phyloP scores from a whole-genome alignment of 2,329 filamentous ascomycete species.

The Ilyonectria sp. region DNA sequence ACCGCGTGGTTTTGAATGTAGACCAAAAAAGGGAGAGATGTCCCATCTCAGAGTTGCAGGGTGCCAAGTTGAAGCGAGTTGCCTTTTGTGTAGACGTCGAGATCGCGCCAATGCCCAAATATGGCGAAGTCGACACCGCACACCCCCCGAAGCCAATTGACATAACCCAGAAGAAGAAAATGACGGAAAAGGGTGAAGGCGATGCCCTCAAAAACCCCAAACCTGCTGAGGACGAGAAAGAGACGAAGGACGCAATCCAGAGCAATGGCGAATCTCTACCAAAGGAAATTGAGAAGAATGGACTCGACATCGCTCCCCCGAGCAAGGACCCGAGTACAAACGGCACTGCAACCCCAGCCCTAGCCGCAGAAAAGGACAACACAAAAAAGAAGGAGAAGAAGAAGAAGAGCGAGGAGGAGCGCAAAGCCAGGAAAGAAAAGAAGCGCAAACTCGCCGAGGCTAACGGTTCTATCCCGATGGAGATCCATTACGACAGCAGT shows the following conservation, averaged over 20 bases:
- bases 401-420: conserved; percentile 92
- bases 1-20: conserved; percentile 87
- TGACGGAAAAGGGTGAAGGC: conserved; percentile 80
- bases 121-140: conserved; percentile 72
- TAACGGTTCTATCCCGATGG: conserved; percentile 88
- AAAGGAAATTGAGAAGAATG: conserved; percentile 59
- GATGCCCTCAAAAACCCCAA: conserved; percentile 80
- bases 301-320: conserved; percentile 45
- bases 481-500: conserved; percentile 81
- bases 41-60: conserved; percentile 82
- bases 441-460: conserved; percentile 88
- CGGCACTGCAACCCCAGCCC: conserved; percentile 37
- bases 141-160: conserved; percentile 58
- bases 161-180: conserved; percentile 71
- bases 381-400: conserved; percentile 94
- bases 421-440: conserved; percentile 92
- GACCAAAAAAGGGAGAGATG: conserved; percentile 86
- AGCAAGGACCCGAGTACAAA: conserved; percentile 42
- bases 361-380: conserved; percentile 57
- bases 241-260: conserved; percentile 57
- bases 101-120: conserved; percentile 89
- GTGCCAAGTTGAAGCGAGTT: conserved; percentile 86
- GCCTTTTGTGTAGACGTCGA: conserved; percentile 98
- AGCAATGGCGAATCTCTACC: conserved; percentile 57
- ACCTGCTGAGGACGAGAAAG: conserved; percentile 66